Percentiles rank a stretch among this genome's conserved stretches.
phyloP scores from a whole-genome alignment of 192 early-diverging fungal genomes.

The Diversispora eburnea region DNA sequence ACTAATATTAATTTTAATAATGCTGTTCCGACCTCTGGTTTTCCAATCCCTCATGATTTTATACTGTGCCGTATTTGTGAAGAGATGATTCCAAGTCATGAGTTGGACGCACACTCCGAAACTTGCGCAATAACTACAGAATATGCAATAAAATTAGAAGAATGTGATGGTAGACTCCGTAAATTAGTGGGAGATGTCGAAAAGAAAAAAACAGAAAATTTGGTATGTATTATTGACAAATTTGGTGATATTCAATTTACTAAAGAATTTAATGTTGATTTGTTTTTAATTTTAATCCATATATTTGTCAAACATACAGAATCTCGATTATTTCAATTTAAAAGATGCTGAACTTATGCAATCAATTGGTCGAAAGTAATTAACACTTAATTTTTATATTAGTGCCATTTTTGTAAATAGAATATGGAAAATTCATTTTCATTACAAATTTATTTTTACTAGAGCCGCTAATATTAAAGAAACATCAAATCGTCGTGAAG shows the following conservation, averaged over 20 bases:
- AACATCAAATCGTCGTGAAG: constrained; percentile 22
- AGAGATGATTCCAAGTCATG: constrained; percentile 59
- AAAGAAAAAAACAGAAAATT: constrained; percentile 46
- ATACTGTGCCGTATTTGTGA: constrained; percentile 89
- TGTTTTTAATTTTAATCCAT: too few species aligned
- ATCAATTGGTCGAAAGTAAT: constrained; percentile 23
- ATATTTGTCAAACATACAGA: constrained; percentile 31
- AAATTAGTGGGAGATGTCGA: constrained; percentile 50
- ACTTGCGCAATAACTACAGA: constrained; percentile 74
- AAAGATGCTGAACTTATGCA: constrained; percentile 43
- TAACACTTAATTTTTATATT: too few species aligned
- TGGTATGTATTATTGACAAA: constrained; percentile 17
- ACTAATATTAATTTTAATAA: background rate
- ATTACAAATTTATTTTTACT: background rate
- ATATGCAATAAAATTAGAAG: constrained; percentile 61
- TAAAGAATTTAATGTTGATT: too few species aligned
- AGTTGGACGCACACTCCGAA: constrained; percentile 75
- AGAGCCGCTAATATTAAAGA: constrained; percentile 25
- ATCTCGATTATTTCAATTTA: constrained; percentile 40
- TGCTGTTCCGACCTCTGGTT: background rate
- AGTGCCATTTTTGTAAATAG: too few species aligned
- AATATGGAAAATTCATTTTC: background rate
- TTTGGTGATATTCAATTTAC: too few species aligned
- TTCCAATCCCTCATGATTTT: constrained; percentile 27
- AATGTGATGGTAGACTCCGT: constrained; percentile 54